Percentiles rank a stretch among this genome's conserved stretches.
phyloP scores from a whole-genome alignment of 805 yeast species.

The Candida endomychidarum region DNA sequence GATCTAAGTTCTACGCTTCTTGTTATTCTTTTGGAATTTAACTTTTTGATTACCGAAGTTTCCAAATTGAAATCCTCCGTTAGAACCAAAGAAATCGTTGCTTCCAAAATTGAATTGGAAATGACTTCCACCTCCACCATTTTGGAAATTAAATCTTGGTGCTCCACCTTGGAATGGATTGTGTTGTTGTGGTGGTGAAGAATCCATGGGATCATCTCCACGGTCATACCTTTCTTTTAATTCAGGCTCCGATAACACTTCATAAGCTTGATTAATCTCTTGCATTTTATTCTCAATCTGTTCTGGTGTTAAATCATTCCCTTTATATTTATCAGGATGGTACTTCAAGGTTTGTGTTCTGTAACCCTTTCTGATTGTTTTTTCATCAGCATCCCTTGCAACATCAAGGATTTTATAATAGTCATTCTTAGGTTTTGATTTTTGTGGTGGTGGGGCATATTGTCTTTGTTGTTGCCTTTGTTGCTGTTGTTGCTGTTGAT shows the following conservation, averaged over 20 bases:
- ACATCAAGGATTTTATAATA: conserved; percentile 80
- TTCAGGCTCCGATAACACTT: conserved; percentile 69
- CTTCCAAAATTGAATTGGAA: conserved; percentile 17
- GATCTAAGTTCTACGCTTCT: conserved; percentile 9
- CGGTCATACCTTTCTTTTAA: conserved; percentile 65
- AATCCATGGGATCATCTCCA: conserved; percentile 54
- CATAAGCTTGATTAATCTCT: conserved; percentile 90
- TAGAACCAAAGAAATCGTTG: conserved; percentile 10
- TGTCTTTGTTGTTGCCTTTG: conserved; percentile 43
- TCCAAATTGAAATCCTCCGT: conserved; percentile 9
- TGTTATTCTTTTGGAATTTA: conserved; percentile 18
- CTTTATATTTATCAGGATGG: conserved; percentile 90
- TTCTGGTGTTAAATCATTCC: conserved; percentile 61
- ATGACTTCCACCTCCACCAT: conserved; percentile 14
- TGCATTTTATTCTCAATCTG: conserved; percentile 84
- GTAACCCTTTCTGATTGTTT: conserved; percentile 78
- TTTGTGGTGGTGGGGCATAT: conserved; percentile 26
- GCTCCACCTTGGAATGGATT: conserved; percentile 17
- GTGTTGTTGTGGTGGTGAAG: conserved; percentile 9
- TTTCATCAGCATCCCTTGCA: conserved; percentile 61
- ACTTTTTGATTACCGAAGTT: conserved; percentile 13
- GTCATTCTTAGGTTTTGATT: conserved; percentile 49
- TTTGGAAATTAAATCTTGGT: conserved; percentile 10
- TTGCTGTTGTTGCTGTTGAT: conserved; percentile 45
- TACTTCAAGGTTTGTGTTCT: conserved; percentile 72